phyloP scores from a whole-genome alignment of 1,139 yeast genomes.

The Candida pseudoviswanathii region DNA sequence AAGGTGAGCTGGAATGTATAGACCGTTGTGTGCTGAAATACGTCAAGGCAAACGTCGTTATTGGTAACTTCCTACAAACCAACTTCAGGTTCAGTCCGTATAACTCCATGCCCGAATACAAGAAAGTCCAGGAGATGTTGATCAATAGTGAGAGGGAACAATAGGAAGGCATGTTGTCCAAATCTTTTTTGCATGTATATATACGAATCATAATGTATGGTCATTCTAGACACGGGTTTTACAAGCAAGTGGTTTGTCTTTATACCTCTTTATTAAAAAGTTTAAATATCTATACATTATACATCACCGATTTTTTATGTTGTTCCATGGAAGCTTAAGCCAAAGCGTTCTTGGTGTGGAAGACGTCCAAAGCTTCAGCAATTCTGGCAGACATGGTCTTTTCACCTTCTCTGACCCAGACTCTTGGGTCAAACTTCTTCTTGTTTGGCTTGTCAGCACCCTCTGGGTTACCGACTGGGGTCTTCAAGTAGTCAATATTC shows the following conservation, averaged over 20 bases:
- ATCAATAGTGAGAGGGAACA: not conserved
- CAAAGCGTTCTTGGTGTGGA: conserved; percentile 65
- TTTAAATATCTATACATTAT: not conserved
- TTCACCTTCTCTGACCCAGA: conserved; percentile 99
- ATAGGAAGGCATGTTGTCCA: not conserved
- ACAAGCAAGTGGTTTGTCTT: too few relatives aligned
- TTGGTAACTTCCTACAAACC: conserved; percentile 52
- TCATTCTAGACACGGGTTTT: too few relatives aligned
- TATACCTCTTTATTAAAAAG: not conserved
- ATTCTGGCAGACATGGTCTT: conserved; percentile 94
- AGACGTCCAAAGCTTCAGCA: conserved; percentile 77
- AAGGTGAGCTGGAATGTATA: conserved; percentile 75
- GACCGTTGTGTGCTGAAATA: conserved; percentile 81
- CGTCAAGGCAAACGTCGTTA: conserved; percentile 60
- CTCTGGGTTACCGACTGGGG: conserved; percentile 98
- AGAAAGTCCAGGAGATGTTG: conserved; percentile 23
- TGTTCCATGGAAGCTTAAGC: not conserved
- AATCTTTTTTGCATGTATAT: not conserved
- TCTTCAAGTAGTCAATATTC: conserved; percentile 91
- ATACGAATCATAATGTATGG: not conserved
- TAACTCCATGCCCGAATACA: conserved; percentile 42
- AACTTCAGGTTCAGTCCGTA: conserved; percentile 31
- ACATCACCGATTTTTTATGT: not conserved
- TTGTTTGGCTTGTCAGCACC: conserved; percentile 99
- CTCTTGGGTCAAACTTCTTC: conserved; percentile 99